Base-by-base conservation (phyloP, 331 rosid species). In the Malus hybrid region DNA sequence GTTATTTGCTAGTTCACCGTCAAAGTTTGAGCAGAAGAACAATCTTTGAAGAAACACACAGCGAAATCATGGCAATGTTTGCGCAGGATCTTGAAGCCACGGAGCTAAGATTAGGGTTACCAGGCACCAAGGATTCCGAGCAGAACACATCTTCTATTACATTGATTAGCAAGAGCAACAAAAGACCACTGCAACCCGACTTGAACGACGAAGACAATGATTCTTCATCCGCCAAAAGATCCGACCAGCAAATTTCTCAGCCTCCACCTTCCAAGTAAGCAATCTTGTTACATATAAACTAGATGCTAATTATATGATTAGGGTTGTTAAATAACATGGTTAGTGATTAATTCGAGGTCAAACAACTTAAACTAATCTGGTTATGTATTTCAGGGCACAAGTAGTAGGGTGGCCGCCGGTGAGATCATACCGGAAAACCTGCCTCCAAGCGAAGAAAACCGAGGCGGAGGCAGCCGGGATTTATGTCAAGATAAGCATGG, bases 371-470 rank as follows among this genome's bases (percentile, higher is more conserved):
- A 42, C 48, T 42, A 42, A 42, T 42, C 48, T 42, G 48, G 4
- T 63, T 39, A 64, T 15, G 24, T 63, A n/a, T 18, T 75, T 0
- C 52, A 85, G 89, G 69, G 70, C 85, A 66, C 83, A 82, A 62
- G 83, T 85, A 8, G 89, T 85, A 28, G 89, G 89, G 46, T 85
- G 89, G 89, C 89, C 89, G 6, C 89, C 89, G 10, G 85, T 83
- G 79, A 72, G 83, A 78, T 75, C 82, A 0, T 57, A 48, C 52
- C 18, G 87, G 63, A 86, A 80, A 55, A 86, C 68, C 74, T 74
- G 78, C 61, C 24, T 86, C 33, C 79, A 78, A 29, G 76, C 70
- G 19, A 78, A 52, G 55, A 74, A 70, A 53, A 66, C 66, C 60
- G 78, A 73, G 33, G 69, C 39, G 20, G 75, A 72, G 22, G 64